Percentiles rank a stretch among this genome's conserved stretches.
Evolutionary conservation across 306 rosid genomes (phyloP).

Genomic region (Malus sieversii): DNA sequence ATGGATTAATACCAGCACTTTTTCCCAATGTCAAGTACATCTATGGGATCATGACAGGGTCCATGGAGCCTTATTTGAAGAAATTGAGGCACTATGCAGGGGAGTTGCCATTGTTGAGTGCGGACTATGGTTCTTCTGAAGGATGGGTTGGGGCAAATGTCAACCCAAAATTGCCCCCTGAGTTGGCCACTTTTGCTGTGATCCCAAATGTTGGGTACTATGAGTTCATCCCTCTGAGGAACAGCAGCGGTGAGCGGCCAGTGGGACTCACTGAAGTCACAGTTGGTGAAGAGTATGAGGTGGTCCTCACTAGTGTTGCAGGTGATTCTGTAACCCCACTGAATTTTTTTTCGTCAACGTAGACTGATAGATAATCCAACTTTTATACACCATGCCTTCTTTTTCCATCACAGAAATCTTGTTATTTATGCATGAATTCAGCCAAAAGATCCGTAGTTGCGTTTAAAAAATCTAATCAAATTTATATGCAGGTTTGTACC

Average conservation of each 20-base stretch:
- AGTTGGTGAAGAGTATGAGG: constrained; percentile 68
- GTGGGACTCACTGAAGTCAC: constrained; percentile 67
- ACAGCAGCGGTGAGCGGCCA: constrained; percentile 23
- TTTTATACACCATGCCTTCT: background rate
- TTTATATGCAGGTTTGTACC: constrained; percentile 55
- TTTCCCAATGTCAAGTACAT: constrained; percentile 78
- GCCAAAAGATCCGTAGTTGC: background rate
- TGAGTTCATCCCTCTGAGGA: constrained; percentile 64
- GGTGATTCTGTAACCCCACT: constrained; percentile 26
- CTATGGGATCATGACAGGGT: constrained; percentile 83
- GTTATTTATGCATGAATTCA: background rate
- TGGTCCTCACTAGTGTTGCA: constrained; percentile 62
- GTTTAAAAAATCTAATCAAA: background rate
- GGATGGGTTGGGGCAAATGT: constrained; percentile 89
- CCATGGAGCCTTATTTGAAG: constrained; percentile 76
- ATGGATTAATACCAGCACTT: constrained; percentile 70
- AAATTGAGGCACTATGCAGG: constrained; percentile 81
- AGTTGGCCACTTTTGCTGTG: constrained; percentile 59
- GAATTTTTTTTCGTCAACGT: too few relatives aligned
- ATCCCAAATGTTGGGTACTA: constrained; percentile 88
- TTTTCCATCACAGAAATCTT: background rate
- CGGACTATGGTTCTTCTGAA: constrained; percentile 94
- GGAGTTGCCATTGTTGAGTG: constrained; percentile 63
- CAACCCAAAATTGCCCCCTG: constrained; percentile 62
- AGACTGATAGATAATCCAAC: too few relatives aligned